Base-by-base conservation (phyloP, 2,329 filamentous ascomycete species). In the Diaporthe ilicicola region DNA sequence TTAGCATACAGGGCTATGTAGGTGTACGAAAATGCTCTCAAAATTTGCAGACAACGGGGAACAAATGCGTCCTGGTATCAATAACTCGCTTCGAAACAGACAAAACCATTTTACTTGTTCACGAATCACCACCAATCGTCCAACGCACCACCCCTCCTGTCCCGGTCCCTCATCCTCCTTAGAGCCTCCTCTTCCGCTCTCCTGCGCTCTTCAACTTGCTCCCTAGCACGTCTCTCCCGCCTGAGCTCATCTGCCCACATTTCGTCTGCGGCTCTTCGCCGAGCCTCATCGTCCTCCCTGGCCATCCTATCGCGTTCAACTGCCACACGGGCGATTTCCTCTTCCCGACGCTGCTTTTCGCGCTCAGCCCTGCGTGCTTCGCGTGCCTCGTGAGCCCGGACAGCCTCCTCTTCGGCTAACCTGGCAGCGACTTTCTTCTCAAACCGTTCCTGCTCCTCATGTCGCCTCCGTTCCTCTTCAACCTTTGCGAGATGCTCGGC, bases 81-180 rank as follows among this genome's bases (percentile, higher is more conserved):
- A 54, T 22, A 6, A 22, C 4, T 34, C 51, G 29, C 29, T 54
- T n/a, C 9, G 13, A 62, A 62, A 9, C 19, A 48, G 34, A 5
- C 7, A 48, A 17, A 48, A 10, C 12, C 22, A 39, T 39, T 19
- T 10, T 15, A 15, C 48, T 4, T 10, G 12, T 10, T 2, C 17
- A 15, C 17, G 4, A n/a, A 19, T 64, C 44, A 64, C 44, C 59
- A 64, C 12, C 32, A 22, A 13, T 64, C 12, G n/a, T 64, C 59
- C 6, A 37, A 64, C 13, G 42, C 17, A 6, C 27, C 19, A 7
- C 19, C 12, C 56, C 50, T 51, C 37, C 59, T 51, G 19, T 39
- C 61, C 6, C 53, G 44, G 3, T 67, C 61, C 17, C 69, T 32
- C 13, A 66, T 9, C 7, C 68, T 70, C 32, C 42, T 29, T 29